Evolutionary conservation across 208 protist species (phyloP), one percentile per base, ranked within the genome.

Genomic region (Porcisia hertigi): DNA sequence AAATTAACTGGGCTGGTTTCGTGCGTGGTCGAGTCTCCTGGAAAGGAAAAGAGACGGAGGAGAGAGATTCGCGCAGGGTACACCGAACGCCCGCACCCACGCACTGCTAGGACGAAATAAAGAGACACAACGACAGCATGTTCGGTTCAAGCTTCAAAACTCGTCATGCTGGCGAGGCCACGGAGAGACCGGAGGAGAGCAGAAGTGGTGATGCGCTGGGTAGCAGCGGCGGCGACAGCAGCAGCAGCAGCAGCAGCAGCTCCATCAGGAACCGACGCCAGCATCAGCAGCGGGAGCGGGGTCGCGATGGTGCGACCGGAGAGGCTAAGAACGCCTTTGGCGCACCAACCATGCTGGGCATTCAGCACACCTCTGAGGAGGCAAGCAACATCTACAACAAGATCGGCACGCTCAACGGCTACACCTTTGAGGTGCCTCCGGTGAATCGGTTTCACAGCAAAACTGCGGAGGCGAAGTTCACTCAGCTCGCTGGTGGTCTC

Each of bases 381-480:
- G 79, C 85, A 49, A 82, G 80, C 71, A 88, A 74, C 75, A 87
- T 94, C 52, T 96, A 96, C 81, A 63, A 89, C n/a, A 94, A 93
- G 49, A 79, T 97, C 1, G 83, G 83, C 47, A 87, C 84, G 25
- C 64, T 95, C 45, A 83, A 92, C 60, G 87, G 86, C 67, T 92
- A 94, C 88, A 94, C 90, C 36, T 97, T 95, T 57, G 83, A 85
- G 66, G 87, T 94, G 57, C 88, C 88, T 3, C 93, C 93, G 30
- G 91, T 91, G 14, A 94, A 90, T 66, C 84, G 90, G 16, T 94
- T 94, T 45, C 89, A 94, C 80, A 95, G 91, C 84, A 92, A 93
- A 59, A 84, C 77, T 1, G 90, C 91, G 0, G 87, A 91, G 80
- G 77, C 80, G 2, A 94, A 95, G 70, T 95, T 97, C 80, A 79